phyloP scores from a whole-genome alignment of 768 basidiomycete species.

The Cubamyces lactineus region DNA sequence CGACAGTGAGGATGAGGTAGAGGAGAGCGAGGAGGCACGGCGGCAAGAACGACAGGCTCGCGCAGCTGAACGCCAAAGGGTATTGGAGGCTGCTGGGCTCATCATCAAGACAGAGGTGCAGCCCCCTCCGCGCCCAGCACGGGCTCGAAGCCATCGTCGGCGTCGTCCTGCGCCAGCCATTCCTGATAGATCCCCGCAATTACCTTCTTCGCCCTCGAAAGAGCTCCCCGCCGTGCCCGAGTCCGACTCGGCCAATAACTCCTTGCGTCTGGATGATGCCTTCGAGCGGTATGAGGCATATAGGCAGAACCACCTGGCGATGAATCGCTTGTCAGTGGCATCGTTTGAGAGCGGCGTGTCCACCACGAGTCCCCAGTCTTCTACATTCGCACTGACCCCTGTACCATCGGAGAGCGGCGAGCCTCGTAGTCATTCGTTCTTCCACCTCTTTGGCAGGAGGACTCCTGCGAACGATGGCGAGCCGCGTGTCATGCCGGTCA shows the following conservation, averaged over 20 bases:
- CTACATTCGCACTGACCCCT: slow-evolving; percentile 25
- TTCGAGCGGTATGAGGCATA: slow-evolving; percentile 91
- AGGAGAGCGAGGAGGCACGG: slow-evolving; percentile 45
- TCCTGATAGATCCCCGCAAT: slow-evolving; percentile 39
- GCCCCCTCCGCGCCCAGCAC: slow-evolving; percentile 47
- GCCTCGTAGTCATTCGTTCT: slow-evolving; percentile 50
- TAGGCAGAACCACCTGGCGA: slow-evolving; percentile 52
- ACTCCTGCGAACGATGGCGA: slow-evolving; percentile 56
- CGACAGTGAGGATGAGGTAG: slow-evolving; percentile 36
- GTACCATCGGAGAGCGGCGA: slow-evolving; percentile 40
- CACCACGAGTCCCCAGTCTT: slow-evolving; percentile 29
- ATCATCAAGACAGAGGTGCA: slow-evolving; percentile 68
- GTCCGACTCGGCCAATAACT: slow-evolving; percentile 21
- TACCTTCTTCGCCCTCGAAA: slow-evolving; percentile 45
- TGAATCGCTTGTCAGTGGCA: slow-evolving; percentile 64
- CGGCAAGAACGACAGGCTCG: slow-evolving; percentile 60
- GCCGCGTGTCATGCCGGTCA: slow-evolving; percentile 48
- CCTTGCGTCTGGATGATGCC: slow-evolving; percentile 69
- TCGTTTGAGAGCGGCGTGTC: slow-evolving; percentile 52
- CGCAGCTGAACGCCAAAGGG: slow-evolving; percentile 75
- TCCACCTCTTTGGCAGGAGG: slow-evolving; percentile 66
- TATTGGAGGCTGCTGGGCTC: slow-evolving; percentile 88
- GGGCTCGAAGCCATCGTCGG: slow-evolving; percentile 37
- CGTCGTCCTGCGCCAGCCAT: slow-evolving; percentile 58
- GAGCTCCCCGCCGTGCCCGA: slow-evolving; percentile 55